Percentiles rank a stretch among this genome's conserved stretches.
These are phyloP conservation scores for Pseudomassariella vexata DNA, from an alignment of 2,329 filamentous ascomycete genomes.

Conservation along the genomic window DNA sequence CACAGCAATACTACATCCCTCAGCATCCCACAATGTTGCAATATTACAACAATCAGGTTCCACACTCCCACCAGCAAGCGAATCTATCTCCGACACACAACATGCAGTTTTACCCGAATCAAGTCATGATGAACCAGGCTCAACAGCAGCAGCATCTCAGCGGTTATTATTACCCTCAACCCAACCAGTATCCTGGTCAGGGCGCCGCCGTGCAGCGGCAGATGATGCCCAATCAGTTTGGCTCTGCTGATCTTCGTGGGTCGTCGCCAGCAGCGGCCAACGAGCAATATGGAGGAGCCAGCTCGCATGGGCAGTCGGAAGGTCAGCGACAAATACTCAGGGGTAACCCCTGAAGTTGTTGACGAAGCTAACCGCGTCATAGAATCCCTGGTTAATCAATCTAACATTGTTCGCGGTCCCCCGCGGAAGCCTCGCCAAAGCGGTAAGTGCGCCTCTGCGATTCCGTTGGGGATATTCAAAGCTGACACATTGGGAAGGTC, in stretches of 20 bases:
- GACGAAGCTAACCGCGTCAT: too few relatives aligned
- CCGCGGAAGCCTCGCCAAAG: conserved; percentile 55
- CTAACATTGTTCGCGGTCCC: conserved; percentile 44
- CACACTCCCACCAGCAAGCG: conserved; percentile 28
- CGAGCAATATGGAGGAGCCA: conserved; percentile 10
- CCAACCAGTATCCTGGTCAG: conserved; percentile 29
- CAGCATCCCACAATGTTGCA: conserved; percentile 37
- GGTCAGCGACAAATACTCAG: too few relatives aligned
- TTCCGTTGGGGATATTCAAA: conserved; percentile 9
- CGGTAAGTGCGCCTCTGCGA: conserved; percentile 36
- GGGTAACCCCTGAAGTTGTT: conserved; percentile 11
- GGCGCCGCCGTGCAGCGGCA: conserved; percentile 24
- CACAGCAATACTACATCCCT: conserved; percentile 41
- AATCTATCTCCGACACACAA: conserved; percentile 30
- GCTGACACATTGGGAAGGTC: conserved; percentile 43
- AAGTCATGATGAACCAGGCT: conserved; percentile 34
- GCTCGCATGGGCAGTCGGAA: conserved; percentile 12
- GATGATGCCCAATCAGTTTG: conserved; percentile 30
- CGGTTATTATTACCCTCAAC: conserved; percentile 38
- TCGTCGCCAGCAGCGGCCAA: conserved; percentile 14
- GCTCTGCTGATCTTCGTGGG: conserved; percentile 13
- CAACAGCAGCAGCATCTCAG: conserved; percentile 27
- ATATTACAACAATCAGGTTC: conserved; percentile 36
- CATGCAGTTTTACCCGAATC: conserved; percentile 37
- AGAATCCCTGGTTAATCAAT: too few relatives aligned